Conservation (phyloP, 2,329 filamentous ascomycete genomes). For the Camillea tinctor region DNA sequence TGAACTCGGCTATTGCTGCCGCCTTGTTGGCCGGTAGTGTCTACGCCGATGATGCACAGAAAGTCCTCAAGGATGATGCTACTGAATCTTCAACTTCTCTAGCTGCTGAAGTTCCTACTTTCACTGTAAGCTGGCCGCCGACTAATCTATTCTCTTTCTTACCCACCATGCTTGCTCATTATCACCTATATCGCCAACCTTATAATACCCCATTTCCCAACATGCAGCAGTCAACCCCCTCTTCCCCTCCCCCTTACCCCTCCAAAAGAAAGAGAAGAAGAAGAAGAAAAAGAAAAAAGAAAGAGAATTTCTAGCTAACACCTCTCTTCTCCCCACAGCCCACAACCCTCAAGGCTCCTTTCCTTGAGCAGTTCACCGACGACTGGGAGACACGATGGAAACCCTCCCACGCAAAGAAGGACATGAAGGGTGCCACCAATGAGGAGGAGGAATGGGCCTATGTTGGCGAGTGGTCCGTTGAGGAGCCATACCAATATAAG, state of each 20-base stretch:
- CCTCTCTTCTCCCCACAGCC: constrained; percentile 56
- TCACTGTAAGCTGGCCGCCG: constrained; percentile 67
- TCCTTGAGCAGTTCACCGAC: constrained; percentile 97
- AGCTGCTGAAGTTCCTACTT: constrained; percentile 70
- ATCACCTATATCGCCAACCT: too few species aligned
- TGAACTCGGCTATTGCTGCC: constrained; percentile 76
- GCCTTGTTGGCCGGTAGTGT: constrained; percentile 70
- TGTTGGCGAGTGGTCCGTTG: constrained; percentile 92
- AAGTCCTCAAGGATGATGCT: constrained; percentile 47
- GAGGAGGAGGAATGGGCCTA: constrained; percentile 96
- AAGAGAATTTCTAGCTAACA: constrained; percentile 2
- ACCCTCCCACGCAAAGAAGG: constrained; percentile 95
- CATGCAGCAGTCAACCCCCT: too few species aligned
- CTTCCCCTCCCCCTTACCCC: too few species aligned
- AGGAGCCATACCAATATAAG: constrained; percentile 88
- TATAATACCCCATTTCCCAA: too few species aligned
- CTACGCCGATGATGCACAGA: constrained; percentile 62
- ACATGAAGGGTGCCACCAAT: constrained; percentile 66
- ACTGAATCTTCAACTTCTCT: constrained; percentile 55
- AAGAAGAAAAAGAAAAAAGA: too few species aligned
- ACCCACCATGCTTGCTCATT: too few species aligned
- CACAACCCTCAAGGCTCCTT: constrained; percentile 82
- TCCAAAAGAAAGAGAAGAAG: too few species aligned
- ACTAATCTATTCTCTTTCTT: constrained; percentile 1
- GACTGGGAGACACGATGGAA: constrained; percentile 95